Base-by-base conservation (phyloP, 2,329 filamentous ascomycete species). In the Aspergillus neotritici region DNA sequence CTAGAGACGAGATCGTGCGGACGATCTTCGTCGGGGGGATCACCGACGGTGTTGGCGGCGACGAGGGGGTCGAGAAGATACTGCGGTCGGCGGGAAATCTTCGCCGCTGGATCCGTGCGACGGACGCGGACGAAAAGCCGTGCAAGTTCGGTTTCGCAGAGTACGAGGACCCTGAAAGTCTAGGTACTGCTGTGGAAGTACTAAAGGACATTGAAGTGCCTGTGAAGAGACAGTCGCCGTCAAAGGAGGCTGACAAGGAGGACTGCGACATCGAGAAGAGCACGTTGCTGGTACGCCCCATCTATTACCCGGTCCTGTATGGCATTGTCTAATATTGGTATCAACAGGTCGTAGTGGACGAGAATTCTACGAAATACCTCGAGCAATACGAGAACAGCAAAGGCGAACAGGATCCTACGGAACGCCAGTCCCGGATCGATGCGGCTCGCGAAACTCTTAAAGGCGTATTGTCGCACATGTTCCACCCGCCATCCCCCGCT, bases 81-180 rank as follows among this genome's bases (percentile, higher is more conserved):
- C 71, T 98, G 34, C 72, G 78, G 35, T 78, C 83, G n/a, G 85
- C 86, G 0, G 90, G 90, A 32, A 82, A 77, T 61, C 69, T 98
- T 49, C 81, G 86, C 51, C 83, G 88, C 56, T 98, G 90, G 89
- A 89, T 90, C 50, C 76, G 87, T 47, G 84, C 82, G 29, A 80
- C 79, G 13, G 82, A 87, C 63, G 82, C 84, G n/a, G 83, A 88
- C 52, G 81, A 86, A 52, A 93, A 91, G 68, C 82, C 83, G 43
- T 83, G 84, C 67, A 84, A 83, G 50, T 97, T 97, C 72, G 93
- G 91, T 11, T 97, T 98, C 68, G 93, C 91, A 47, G 86, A 96
- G 67, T 98, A 86, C 66, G 91, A 95, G 50, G 90, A 97, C 64
- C 82, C 84, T 16, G 87, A 95, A 65, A 91, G 89, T 52, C 75